A percentile compares a stretch with the other conserved stretches of the same genome.
Evolutionary conservation across 1,284 basidiomycete genomes (phyloP).

Genomic region (Moesziomyces globuligerus): DNA sequence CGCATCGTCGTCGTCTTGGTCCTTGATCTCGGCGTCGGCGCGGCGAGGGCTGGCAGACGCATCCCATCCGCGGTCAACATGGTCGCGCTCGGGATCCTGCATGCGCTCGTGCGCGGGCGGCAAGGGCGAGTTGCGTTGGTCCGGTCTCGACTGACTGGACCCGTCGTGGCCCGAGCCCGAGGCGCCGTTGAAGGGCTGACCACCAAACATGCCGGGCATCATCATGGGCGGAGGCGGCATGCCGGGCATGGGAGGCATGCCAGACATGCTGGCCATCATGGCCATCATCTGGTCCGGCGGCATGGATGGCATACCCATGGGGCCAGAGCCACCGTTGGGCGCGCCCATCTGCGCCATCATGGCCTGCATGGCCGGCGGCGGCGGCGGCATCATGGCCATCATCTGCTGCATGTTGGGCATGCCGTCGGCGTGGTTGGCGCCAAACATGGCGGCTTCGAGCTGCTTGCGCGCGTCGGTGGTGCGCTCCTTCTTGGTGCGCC

Average conservation of each 20-base stretch:
- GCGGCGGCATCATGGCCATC: slow-evolving; percentile 50
- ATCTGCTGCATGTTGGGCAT: slow-evolving; percentile 42
- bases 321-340: slow-evolving; percentile 17
- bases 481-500: slow-evolving; percentile 84
- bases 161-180: slow-evolving; percentile 8
- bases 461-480: slow-evolving; percentile 80
- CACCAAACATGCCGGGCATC: slow-evolving; percentile 44
- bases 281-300: slow-evolving; percentile 58
- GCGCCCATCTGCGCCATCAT: slow-evolving; percentile 52
- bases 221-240: slow-evolving; percentile 41
- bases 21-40: slow-evolving; percentile 7
- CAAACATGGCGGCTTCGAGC: slow-evolving; percentile 41
- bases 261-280: slow-evolving; percentile 56
- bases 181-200: slow-evolving; percentile 20
- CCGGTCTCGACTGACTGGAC: slow-evolving; percentile 14
- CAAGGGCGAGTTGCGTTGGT: slow-evolving; percentile 18
- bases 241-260: slow-evolving; percentile 34
- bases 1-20: slow-evolving; percentile 8
- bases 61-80: slow-evolving; percentile 12
- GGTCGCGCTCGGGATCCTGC: slow-evolving; percentile 5
- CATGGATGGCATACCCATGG: slow-evolving; percentile 56
- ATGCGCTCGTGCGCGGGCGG: slow-evolving; percentile 11
- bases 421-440: slow-evolving; percentile 21
- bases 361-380: slow-evolving; percentile 52
- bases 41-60: slow-evolving; percentile 3